Evolutionary conservation across 2,329 filamentous ascomycete genomes (phyloP).

Genomic region (Aspergillus puulaauensis): DNA sequence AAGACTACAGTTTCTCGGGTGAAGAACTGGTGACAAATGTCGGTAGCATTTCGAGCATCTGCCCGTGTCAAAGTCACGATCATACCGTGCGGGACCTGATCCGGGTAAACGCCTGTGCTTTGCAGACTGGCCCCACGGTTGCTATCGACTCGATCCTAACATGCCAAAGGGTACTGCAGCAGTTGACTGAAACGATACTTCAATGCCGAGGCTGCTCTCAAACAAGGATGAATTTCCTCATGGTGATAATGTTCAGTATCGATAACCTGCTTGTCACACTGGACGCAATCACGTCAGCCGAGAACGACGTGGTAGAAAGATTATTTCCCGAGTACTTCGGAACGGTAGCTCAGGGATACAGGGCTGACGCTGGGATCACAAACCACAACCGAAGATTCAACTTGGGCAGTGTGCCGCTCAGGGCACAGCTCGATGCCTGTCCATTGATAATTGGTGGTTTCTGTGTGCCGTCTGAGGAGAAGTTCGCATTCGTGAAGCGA

Average conservation of each 20-base stretch:
- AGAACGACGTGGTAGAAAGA: conserved; percentile 14
- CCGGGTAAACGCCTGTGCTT: conserved; percentile 18
- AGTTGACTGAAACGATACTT: conserved; percentile 29
- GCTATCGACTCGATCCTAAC: conserved; percentile 28
- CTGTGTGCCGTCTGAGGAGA: conserved; percentile 27
- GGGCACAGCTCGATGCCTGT: conserved; percentile 24
- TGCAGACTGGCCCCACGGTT: conserved; percentile 14
- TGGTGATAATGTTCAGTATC: conserved; percentile 30
- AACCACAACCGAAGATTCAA: conserved; percentile 6
- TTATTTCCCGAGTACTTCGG: conserved; percentile 13
- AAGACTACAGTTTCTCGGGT: conserved; percentile 4
- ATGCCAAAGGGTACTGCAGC: conserved; percentile 28
- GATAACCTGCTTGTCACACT: conserved; percentile 28
- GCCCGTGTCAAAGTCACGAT: conserved; percentile 26
- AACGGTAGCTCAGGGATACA: conserved; percentile 7
- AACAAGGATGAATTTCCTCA: conserved; percentile 26
- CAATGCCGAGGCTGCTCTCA: conserved; percentile 28
- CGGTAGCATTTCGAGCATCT: neutral
- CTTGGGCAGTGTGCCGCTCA: conserved; percentile 14
- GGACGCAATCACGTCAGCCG: conserved; percentile 21
- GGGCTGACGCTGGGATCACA: conserved; percentile 1
- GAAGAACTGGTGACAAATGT: neutral
- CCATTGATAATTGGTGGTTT: conserved; percentile 28
- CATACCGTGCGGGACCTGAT: conserved; percentile 25
- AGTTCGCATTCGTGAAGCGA: conserved; percentile 26